Evolutionary conservation across 306 rosid species (phyloP).

Genomic region (Quercus engelmannii): DNA sequence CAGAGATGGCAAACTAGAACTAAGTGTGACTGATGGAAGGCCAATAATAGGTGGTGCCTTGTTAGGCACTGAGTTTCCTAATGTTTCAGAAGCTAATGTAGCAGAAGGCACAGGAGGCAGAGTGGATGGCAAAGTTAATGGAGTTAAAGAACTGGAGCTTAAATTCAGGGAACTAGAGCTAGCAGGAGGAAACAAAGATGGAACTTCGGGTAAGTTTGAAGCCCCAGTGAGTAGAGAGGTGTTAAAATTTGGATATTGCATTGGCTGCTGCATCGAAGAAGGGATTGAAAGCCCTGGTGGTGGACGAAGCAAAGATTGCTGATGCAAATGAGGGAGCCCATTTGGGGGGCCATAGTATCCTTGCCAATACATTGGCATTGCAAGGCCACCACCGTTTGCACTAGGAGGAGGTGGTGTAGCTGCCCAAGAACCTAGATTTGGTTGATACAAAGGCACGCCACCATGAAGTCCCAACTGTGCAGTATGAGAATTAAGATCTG

Average conservation of each 20-base stretch:
- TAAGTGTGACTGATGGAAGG: constrained; percentile 34
- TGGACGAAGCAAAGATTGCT: constrained; percentile 76
- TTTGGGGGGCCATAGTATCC: constrained; percentile 87
- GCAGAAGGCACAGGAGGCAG: constrained; percentile 39
- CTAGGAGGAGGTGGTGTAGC: constrained; percentile 64
- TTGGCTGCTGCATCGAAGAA: constrained; percentile 68
- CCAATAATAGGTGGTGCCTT: constrained; percentile 39
- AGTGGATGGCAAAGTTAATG: constrained; percentile 32
- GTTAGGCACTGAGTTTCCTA: constrained; percentile 45
- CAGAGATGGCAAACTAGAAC: constrained; percentile 46
- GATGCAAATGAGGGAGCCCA: constrained; percentile 79
- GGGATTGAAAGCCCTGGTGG: constrained; percentile 80
- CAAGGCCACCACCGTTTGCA: constrained; percentile 72
- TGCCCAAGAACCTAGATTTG: constrained; percentile 84
- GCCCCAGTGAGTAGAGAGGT: constrained; percentile 55
- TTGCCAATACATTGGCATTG: constrained; percentile 95
- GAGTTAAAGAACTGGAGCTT: constrained; percentile 37
- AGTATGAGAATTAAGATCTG: constrained; percentile 63
- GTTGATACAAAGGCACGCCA: constrained; percentile 78
- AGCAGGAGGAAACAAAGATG: constrained; percentile 47
- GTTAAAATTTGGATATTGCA: constrained; percentile 70
- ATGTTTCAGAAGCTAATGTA: constrained; percentile 49
- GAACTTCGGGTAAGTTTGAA: constrained; percentile 61
- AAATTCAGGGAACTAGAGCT: constrained; percentile 39
- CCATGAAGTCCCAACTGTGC: constrained; percentile 69